Base-by-base conservation (phyloP, 805 yeast species). In the Nakazawaea molendinolei region DNA sequence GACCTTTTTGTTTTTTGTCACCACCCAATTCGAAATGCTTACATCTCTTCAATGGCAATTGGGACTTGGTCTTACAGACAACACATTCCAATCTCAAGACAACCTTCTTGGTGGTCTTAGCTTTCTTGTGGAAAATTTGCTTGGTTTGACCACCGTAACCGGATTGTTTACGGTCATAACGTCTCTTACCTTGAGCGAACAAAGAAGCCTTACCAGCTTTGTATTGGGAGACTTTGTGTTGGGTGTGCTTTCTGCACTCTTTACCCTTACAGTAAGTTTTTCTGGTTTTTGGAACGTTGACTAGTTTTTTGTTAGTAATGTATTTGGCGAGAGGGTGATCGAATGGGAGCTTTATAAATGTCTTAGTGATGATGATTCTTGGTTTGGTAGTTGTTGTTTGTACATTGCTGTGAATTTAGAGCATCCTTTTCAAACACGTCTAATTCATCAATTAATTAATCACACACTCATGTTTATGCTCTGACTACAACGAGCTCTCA, bases 81-180 rank as follows among this genome's bases (percentile, higher is more conserved):
- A 89, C 86, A 85, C 98, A 92, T 79, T 92, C 98, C 66, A 92
- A 82, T 79, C 97, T 90, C 67, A 92, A 83, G 54, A 92, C 98
- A 69, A 92, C 95, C 85, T 92, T 92, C 87, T 92, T 92, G 79
- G 98, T 92, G 59, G 97, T 92, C 87, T 92, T 92, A 62, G 98
- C 98, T 75, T 92, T 92, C 86, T 92, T 92, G 85, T 87, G 97
- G 97, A 92, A 92, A 75, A 92, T 83, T 67, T 81, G 98, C 80
- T 87, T 92, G 75, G 98, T 92, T 79, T 92, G 99, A 86, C 99
- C 99, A 86, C 99, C 99, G 76, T 79, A 92, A 87, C 98, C 98
- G 62, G 84, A 68, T 79, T 92, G 98, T 76, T 92, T 92, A 76
- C 99, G 95, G 90, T 92, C 98, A 79, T 92, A 92, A 80, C 99